phyloP scores from a whole-genome alignment of 495 filamentous ascomycete genomes.

The Penicillium salamii region DNA sequence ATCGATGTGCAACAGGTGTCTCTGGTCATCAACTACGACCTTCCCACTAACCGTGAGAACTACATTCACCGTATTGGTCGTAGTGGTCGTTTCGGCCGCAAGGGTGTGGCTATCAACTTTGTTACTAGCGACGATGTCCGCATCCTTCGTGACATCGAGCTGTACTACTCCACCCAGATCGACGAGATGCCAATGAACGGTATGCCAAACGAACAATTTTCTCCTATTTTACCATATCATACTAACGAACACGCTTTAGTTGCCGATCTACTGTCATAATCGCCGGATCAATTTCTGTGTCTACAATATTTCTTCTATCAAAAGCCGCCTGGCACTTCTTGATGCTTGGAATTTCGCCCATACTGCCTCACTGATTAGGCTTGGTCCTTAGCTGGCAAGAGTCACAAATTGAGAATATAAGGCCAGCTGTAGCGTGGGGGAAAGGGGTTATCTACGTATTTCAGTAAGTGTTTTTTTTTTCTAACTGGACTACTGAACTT shows the following conservation, averaged over 20 bases:
- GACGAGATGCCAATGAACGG: slow-evolving; percentile 99
- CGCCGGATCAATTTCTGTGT: not conserved
- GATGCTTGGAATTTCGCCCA: not conserved
- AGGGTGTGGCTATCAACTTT: slow-evolving; percentile 99
- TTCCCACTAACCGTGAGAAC: slow-evolving; percentile 98
- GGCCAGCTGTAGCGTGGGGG: slow-evolving; percentile 32
- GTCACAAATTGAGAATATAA: slow-evolving; percentile 6
- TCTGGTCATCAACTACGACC: slow-evolving; percentile 99
- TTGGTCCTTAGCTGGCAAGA: not conserved
- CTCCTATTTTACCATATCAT: not conserved
- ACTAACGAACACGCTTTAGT: slow-evolving; percentile 25
- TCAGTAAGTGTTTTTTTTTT: slow-evolving; percentile 16
- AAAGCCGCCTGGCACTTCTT: slow-evolving; percentile 9
- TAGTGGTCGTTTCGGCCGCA: slow-evolving; percentile 92
- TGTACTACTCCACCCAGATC: slow-evolving; percentile 97
- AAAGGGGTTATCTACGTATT: slow-evolving; percentile 32
- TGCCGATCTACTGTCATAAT: slow-evolving; percentile 47
- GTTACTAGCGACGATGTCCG: slow-evolving; percentile 96
- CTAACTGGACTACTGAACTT: not conserved
- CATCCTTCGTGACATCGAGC: slow-evolving; percentile 95
- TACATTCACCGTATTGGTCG: slow-evolving; percentile 99
- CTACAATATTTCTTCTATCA: slow-evolving; percentile 6
- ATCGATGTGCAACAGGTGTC: slow-evolving; percentile 99
- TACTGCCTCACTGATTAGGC: not conserved
- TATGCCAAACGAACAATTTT: slow-evolving; percentile 20